Evolutionary conservation across 148 eudicot species (phyloP), one percentile per base, ranked within the genome.

Genomic region (Vaccinium myrtillus): DNA sequence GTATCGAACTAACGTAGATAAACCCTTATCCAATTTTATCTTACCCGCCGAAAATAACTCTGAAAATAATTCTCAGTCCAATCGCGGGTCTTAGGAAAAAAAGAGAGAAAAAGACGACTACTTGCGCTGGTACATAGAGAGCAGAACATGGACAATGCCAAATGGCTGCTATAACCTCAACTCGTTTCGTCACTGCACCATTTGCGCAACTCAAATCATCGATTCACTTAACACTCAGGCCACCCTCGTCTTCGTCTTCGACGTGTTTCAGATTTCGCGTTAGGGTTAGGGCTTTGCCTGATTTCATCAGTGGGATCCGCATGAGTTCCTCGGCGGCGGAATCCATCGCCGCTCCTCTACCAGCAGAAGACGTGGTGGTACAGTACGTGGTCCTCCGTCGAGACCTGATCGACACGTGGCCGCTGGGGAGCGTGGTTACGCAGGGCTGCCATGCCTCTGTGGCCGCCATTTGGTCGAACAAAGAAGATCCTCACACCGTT

Each of bases 391-490:
- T 95, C 51, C 87, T 95, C 70, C 88, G 98, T 85, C 89, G 95
- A 79, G 98, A 95, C 82, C 78, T 95, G 12, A 90, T 95, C 23
- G 95, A 95, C 82, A 85, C 88, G 30, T 95, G 98, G 98, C 98
- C 97, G 25, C 83, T 93, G 32, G 97, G 98, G 8, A 92, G 95
- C 82, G 92, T 95, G 6, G 93, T 95, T 0, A 91, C 98, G 1
- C 98, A 93, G 88, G 97, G 98, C 6, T 95, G 98, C 88, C 98
- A 95, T 86, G 98, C 98, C 65, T 91, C 97, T 46, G 94, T 95
- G 12, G 91, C 94, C 2, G 97, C 93, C 58, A 87, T 94, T 75
- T 95, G 98, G 98, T 70, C 91, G 11, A 86, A 91, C 87, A 93
- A 89, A 88, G 95, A 93, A 19, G 94, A 94, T 84, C 91, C 93